Evolutionary conservation across 2,329 filamentous ascomycete genomes (phyloP), one percentile per base, ranked within the genome.

Genomic region (Acrodontium crateriforme): DNA sequence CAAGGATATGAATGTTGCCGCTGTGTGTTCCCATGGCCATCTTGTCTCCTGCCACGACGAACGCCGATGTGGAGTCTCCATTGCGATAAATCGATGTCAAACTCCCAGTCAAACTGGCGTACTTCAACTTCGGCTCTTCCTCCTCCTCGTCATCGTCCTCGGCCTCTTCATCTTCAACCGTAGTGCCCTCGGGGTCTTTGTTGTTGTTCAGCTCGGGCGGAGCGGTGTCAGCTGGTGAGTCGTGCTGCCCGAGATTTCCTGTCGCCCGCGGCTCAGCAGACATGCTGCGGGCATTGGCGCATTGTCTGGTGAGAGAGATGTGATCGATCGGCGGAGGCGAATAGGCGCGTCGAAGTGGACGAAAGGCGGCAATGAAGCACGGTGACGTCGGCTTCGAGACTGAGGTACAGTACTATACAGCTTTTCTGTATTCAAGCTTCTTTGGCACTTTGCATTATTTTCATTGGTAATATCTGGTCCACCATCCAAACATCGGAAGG

Each of bases 11-110:
- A 46, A 95, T 87, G 47, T 89, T 93, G 45, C 89, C 89, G 58
- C 92, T 93, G 54, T 98, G 87, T 17, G 89, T 94, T 40, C 87
- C 89, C 43, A 92, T 65, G 37, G 94, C 82, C 87, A 95, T 92
- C 62, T 95, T 95, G 63, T 98, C 87, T 28, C 87, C 87, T 21
- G 80, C 80, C 27, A 92, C 82, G 27, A 91, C 60, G 52, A 93
- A 93, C 6, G 81, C 65, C 55, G 85, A 94, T 15, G 87, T 94
- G 42, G 84, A 82, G 67, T 98, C 89, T 43, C 83, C 85, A 59
- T 92, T 93, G 33, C 84, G 76, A 59, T 98, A 98, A 18, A 94
- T 71, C 23, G 78, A 63, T 15, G 69, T 73, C 36, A 98, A 60
- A 45, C 78, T 76, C 35, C 75, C 77, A 6, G 89, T 95, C 42